Percentiles rank a stretch among this genome's conserved stretches.
phyloP scores from a whole-genome alignment of 495 filamentous ascomycete species.

The Mytilinidion resinicola region DNA sequence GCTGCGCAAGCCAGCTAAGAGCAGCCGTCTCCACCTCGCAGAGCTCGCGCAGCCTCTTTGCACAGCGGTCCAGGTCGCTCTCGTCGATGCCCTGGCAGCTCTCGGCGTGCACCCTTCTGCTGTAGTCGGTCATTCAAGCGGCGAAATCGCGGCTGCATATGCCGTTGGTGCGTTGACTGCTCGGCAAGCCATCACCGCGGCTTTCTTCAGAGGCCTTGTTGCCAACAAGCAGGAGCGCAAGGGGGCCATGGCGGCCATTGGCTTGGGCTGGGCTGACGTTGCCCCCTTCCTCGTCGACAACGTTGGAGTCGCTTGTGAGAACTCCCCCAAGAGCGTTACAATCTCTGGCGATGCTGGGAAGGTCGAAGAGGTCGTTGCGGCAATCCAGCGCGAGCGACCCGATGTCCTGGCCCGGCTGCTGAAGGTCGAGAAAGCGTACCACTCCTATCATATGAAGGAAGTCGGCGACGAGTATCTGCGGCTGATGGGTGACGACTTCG shows the following conservation, averaged over 20 bases:
- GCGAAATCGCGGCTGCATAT: constrained; percentile 20
- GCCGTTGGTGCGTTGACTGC: constrained; percentile 8
- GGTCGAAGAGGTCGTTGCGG: background rate
- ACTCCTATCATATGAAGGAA: constrained; percentile 14
- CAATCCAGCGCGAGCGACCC: background rate
- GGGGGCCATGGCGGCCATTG: constrained; percentile 10
- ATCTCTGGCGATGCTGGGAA: constrained; percentile 8
- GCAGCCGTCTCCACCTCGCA: background rate
- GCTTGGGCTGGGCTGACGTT: background rate
- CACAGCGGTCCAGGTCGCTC: constrained; percentile 18
- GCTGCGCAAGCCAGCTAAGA: background rate
- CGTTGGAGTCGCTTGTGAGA: constrained; percentile 3
- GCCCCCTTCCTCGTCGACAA: background rate
- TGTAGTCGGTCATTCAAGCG: constrained; percentile 15
- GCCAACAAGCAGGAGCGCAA: background rate
- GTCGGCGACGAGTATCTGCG: background rate
- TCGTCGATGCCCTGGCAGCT: constrained; percentile 5
- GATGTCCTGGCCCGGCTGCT: background rate
- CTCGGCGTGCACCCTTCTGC: background rate
- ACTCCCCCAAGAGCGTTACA: constrained; percentile 8
- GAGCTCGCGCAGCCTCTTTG: constrained; percentile 10
- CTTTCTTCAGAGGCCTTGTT: constrained; percentile 9
- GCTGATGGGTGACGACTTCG: background rate
- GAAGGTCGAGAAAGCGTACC: constrained; percentile 19
- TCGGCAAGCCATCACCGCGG: constrained; percentile 6